Conservation (phyloP, 2,329 filamentous ascomycete genomes). For the Nothophaeocryptopus gaeumannii region DNA sequence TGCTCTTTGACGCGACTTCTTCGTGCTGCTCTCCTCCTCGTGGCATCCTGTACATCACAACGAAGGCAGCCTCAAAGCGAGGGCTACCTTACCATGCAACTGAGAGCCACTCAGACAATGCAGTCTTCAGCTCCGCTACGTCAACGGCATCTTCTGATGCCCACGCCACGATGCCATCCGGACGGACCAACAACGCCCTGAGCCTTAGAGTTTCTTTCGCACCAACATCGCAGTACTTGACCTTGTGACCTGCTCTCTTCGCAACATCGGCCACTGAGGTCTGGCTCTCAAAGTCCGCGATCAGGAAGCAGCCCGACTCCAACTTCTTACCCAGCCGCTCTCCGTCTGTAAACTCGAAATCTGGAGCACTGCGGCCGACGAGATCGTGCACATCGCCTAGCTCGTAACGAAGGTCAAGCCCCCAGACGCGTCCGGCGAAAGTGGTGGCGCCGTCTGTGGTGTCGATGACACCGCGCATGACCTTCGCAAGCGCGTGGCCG, state of each 20-base stretch:
- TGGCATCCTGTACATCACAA: too few relatives aligned
- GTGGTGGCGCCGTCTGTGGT: neutral
- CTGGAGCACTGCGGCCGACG: neutral
- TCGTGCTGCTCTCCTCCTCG: too few relatives aligned
- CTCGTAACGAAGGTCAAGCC: neutral
- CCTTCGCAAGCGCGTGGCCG: neutral
- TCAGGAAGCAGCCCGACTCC: neutral
- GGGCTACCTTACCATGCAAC: too few relatives aligned
- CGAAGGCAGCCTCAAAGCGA: too few relatives aligned
- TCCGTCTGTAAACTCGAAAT: constrained; percentile 4
- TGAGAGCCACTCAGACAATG: neutral
- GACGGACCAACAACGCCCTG: neutral
- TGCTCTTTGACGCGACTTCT: too few relatives aligned
- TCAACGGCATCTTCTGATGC: neutral
- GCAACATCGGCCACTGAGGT: neutral
- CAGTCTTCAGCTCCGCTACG: neutral
- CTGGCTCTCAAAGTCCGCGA: neutral
- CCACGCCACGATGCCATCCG: constrained; percentile 1
- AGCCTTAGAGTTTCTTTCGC: neutral
- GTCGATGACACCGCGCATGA: neutral
- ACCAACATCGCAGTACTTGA: neutral
- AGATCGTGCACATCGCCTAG: neutral
- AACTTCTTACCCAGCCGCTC: constrained; percentile 1
- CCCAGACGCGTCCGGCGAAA: neutral
- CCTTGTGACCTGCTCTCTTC: neutral